These are phyloP conservation scores for Bruguiera parviflora DNA, from an alignment of 345 rosid genomes.

Conservation along the genomic window DNA sequence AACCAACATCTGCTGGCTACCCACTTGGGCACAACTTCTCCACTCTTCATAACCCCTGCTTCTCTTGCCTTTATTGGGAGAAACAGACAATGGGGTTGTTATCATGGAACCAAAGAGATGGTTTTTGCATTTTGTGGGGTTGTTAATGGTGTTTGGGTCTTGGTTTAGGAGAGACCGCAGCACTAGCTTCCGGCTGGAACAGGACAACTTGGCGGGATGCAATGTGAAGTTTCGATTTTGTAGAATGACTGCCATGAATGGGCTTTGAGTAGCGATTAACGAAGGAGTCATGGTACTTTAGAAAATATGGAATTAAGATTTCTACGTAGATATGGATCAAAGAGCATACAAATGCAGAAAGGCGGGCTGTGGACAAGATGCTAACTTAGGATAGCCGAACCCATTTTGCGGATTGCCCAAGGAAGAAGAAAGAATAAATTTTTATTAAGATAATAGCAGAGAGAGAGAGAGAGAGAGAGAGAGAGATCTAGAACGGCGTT, in stretches of 20 bases:
- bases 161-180: constrained; percentile 11
- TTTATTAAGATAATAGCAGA: not conserved
- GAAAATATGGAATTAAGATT: not conserved
- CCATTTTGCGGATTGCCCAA: constrained; percentile 8
- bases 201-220: not conserved
- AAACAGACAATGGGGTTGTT: constrained; percentile 33
- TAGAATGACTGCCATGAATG: constrained; percentile 9
- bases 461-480: not conserved
- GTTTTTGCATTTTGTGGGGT: constrained; percentile 19
- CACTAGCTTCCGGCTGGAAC: constrained; percentile 4
- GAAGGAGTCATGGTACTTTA: constrained; percentile 12
- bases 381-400: not conserved
- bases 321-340: not conserved
- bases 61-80: constrained; percentile 23
- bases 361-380: not conserved
- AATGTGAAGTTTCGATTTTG: constrained; percentile 7
- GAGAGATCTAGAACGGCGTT: constrained; percentile 8
- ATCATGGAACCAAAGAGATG: constrained; percentile 24
- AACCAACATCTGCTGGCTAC: constrained; percentile 45
- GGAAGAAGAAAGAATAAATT: constrained; percentile 7
- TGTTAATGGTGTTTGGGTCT: constrained; percentile 21
- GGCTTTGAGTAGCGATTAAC: constrained; percentile 3
- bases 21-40: constrained; percentile 37
- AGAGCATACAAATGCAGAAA: not conserved
- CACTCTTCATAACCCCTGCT: constrained; percentile 23